Evolutionary conservation across 495 filamentous ascomycete genomes (phyloP).

Genomic region (Chlorociboria aeruginascens): DNA sequence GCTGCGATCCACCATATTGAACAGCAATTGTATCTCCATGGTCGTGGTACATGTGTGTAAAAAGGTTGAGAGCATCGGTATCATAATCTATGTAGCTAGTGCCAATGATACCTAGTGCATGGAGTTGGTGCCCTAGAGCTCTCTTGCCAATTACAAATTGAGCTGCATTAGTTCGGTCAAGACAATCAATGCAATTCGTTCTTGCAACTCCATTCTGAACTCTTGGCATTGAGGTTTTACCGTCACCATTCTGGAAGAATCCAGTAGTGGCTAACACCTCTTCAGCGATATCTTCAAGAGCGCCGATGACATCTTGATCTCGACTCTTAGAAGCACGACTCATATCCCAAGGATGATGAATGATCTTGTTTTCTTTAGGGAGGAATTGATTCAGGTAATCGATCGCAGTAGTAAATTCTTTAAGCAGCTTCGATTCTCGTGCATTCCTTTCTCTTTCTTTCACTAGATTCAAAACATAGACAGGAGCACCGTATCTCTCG

Average conservation of each 20-base stretch:
- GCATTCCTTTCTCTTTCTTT: constrained; percentile 86
- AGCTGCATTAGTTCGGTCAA: constrained; percentile 92
- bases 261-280: constrained; percentile 74
- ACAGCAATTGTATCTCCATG: constrained; percentile 96
- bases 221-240: constrained; percentile 44
- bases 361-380: constrained; percentile 69
- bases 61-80: constrained; percentile 87
- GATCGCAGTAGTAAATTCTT: constrained; percentile 80
- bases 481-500: constrained; percentile 79
- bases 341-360: constrained; percentile 97
- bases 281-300: constrained; percentile 77
- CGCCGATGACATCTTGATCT: constrained; percentile 92
- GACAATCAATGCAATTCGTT: constrained; percentile 96
- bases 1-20: constrained; percentile 92
- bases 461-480: constrained; percentile 89
- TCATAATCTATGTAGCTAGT: constrained; percentile 79
- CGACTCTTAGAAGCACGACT: constrained; percentile 85
- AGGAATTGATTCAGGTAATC: constrained; percentile 93
- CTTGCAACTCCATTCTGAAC: constrained; percentile 87
- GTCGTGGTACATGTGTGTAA: constrained; percentile 95
- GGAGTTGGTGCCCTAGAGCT: constrained; percentile 82
- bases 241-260: constrained; percentile 87
- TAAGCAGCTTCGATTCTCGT: constrained; percentile 78
- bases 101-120: constrained; percentile 80
- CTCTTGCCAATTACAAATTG: constrained; percentile 98